A percentile compares a stretch with the other conserved stretches of the same genome.
Conservation (phyloP, 2,329 filamentous ascomycete genomes). For the Aspergillus sp. region DNA sequence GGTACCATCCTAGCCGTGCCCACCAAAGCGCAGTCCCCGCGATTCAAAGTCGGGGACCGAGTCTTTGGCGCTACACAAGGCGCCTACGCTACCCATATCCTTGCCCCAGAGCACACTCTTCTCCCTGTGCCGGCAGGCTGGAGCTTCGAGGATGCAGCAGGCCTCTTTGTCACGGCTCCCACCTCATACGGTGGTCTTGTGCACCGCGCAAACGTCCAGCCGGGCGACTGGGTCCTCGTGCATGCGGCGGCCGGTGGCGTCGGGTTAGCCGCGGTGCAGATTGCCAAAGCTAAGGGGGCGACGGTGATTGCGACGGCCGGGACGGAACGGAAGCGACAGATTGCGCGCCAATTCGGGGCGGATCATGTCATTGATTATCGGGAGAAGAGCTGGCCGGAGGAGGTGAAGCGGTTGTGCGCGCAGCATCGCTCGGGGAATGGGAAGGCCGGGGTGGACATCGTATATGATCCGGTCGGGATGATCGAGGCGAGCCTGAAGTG, state of each 20-base stretch:
- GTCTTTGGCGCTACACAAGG: conserved; percentile 89
- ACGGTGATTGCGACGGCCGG: conserved; percentile 93
- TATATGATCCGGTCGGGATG: conserved; percentile 91
- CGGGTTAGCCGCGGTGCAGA: conserved; percentile 85
- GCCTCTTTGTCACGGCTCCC: conserved; percentile 87
- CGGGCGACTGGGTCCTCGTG: conserved; percentile 83
- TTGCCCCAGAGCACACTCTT: conserved; percentile 66
- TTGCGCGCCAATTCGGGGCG: conserved; percentile 79
- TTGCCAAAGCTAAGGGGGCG: conserved; percentile 89
- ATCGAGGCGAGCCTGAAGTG: conserved; percentile 88
- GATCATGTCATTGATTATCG: conserved; percentile 81
- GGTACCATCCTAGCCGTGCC: conserved; percentile 73
- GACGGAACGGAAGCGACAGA: conserved; percentile 73
- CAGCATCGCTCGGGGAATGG: conserved; percentile 63
- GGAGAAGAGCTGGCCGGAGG: conserved; percentile 66
- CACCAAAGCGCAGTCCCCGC: conserved; percentile 46
- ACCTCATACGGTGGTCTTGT: conserved; percentile 87
- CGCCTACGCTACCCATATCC: conserved; percentile 77
- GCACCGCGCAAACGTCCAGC: conserved; percentile 71
- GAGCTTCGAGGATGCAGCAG: conserved; percentile 82
- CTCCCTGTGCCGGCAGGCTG: conserved; percentile 77
- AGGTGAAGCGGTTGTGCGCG: conserved; percentile 69
- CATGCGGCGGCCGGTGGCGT: conserved; percentile 93
- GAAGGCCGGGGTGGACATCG: conserved; percentile 76
- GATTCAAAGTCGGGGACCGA: conserved; percentile 74